Percentiles rank a stretch among this genome's conserved stretches.
These are phyloP conservation scores for Fusarium sp. DNA, from an alignment of 2,329 filamentous ascomycete genomes.

Conservation along the genomic window DNA sequence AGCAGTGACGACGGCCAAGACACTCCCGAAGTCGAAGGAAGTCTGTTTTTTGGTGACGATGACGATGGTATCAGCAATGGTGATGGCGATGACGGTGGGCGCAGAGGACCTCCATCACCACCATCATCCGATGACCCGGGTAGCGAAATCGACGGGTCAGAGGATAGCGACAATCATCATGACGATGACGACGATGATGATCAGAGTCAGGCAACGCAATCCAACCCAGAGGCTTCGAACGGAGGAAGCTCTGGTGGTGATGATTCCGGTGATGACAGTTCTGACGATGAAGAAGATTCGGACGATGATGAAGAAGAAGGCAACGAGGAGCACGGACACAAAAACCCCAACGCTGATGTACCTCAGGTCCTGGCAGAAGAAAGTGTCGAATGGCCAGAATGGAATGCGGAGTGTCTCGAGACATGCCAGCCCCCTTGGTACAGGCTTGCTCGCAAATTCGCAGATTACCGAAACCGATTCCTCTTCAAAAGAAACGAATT, in stretches of 20 bases:
- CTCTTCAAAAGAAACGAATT: not conserved
- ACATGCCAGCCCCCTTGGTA: constrained; percentile 7
- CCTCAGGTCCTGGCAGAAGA: not conserved
- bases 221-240: not conserved
- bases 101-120: not conserved
- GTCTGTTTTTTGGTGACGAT: not conserved
- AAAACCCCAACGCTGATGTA: fast-evolving
- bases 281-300: not conserved
- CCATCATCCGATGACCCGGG: not conserved
- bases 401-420: not conserved
- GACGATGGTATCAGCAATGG: not conserved
- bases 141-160: not conserved
- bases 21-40: not conserved
- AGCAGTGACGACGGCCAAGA: not conserved
- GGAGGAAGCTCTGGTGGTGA: not conserved
- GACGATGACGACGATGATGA: not conserved
- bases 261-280: not conserved
- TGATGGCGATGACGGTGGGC: not conserved
- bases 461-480: not conserved
- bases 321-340: not conserved
- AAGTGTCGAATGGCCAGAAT: not conserved
- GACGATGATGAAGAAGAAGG: not conserved
- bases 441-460: fast-evolving
- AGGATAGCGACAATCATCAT: not conserved
- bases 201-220: not conserved